These are phyloP conservation scores for Leccinum angustisporum DNA, from an alignment of 1,284 basidiomycete species.

Conservation along the genomic window DNA sequence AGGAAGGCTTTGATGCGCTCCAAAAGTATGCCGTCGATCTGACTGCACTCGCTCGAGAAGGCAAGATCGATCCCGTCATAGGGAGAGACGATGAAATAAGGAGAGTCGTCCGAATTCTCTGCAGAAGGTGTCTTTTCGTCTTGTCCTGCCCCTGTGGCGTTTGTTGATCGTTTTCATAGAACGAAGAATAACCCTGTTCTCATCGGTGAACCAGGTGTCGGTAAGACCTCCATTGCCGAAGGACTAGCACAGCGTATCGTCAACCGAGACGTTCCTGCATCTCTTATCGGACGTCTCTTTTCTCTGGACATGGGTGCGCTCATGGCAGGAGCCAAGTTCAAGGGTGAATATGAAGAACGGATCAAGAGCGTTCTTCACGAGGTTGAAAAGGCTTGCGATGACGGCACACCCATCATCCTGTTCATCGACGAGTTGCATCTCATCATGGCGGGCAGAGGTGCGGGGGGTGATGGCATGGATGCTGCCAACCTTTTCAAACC, in stretches of 20 bases:
- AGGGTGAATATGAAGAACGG: conserved; percentile 97
- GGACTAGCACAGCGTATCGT: conserved; percentile 96
- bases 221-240: conserved; percentile 93
- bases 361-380: conserved; percentile 92
- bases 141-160: neutral
- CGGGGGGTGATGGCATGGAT: conserved; percentile 79
- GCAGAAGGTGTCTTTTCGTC: conserved; percentile 50
- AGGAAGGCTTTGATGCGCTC: conserved; percentile 85
- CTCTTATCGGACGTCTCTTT: conserved; percentile 79
- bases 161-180: conserved; percentile 39
- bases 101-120: conserved; percentile 71
- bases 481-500: conserved; percentile 91
- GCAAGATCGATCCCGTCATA: conserved; percentile 92
- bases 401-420: conserved; percentile 85
- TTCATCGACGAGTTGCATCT: conserved; percentile 96
- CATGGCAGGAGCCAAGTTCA: conserved; percentile 95
- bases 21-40: conserved; percentile 85
- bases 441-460: conserved; percentile 83
- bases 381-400: conserved; percentile 87
- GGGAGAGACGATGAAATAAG: conserved; percentile 88
- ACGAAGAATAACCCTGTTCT: conserved; percentile 94
- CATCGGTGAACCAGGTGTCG: conserved; percentile 92
- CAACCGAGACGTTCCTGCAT: conserved; percentile 92
- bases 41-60: conserved; percentile 84
- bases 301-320: conserved; percentile 93